Conservation (phyloP, 805 yeast species). For the Kazachstania viticola region DNA sequence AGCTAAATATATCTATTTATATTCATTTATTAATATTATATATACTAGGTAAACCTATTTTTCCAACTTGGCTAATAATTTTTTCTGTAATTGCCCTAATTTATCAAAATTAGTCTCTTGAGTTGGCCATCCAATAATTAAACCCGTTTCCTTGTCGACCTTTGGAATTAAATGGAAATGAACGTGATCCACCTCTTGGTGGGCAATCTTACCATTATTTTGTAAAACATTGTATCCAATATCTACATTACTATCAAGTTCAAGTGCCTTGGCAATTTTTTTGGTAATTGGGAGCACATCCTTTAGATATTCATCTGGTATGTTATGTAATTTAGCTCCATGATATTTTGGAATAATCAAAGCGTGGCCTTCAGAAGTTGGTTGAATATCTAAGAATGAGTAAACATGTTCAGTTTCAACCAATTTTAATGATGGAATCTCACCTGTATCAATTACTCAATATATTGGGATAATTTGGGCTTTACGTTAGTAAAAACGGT, state of each 20-base stretch:
- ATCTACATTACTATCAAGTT: conserved; percentile 43
- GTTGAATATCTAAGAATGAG: conserved; percentile 89
- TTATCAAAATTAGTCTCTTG: conserved; percentile 64
- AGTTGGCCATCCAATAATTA: conserved; percentile 93
- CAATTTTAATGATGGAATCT: conserved; percentile 86
- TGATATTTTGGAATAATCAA: conserved; percentile 86
- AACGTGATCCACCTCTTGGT: conserved; percentile 91
- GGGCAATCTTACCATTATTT: conserved; percentile 91
- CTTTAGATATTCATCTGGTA: conserved; percentile 82
- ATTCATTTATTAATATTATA: neutral
- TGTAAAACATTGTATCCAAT: conserved; percentile 78
- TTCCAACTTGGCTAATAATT: conserved; percentile 37
- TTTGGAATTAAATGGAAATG: conserved; percentile 96
- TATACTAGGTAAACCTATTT: neutral
- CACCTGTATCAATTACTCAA: conserved; percentile 42
- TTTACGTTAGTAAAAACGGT: too few relatives aligned
- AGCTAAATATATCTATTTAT: neutral
- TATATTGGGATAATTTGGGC: neutral
- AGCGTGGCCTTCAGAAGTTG: conserved; percentile 81
- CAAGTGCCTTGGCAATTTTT: conserved; percentile 66
- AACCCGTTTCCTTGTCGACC: conserved; percentile 58
- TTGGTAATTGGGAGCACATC: conserved; percentile 85
- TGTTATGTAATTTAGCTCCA: conserved; percentile 83
- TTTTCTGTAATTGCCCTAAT: conserved; percentile 54
- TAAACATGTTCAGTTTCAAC: conserved; percentile 72